Base-by-base conservation (phyloP, 805 yeast species). In the Ogataea salicorniae region DNA sequence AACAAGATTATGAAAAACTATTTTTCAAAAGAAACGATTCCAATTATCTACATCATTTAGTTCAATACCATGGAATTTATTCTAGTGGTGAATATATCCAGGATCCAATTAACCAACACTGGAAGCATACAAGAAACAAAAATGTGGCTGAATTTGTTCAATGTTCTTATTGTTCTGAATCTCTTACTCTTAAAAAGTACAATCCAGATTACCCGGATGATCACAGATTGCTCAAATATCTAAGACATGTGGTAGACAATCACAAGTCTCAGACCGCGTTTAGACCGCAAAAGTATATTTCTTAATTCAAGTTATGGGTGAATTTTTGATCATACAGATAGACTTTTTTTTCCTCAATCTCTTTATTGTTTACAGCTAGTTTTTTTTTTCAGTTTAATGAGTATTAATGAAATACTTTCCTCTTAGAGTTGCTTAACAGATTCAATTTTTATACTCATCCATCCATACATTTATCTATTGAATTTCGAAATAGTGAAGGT, bases 61-160 rank as follows among this genome's bases (percentile, higher is more conserved):
- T 61, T 33, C 66, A 63, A 45, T 61, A 54, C 41, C 68, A 64
- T 46, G 68, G 68, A 5, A 57, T 64, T 13, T 60, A 58, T 39
- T 61, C 68, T 6, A 57, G 60, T 41, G 67, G 66, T 9, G 54
- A 56, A 17, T 43, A 46, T 8, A 60, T 63, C 7, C 53, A 53
- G 16, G 59, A 56, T 5, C 67, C 68, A 2, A 39, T 43, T 15
- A 43, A 48, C 11, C 41, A 53, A n/a, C 59, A 56, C 6, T 55
- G 64, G 61, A 58, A 50, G 8, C 37, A 40, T 4, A 46, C 55
- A 9, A 42, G 43, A 23, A 38, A 45, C 22, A 41, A 39, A 14
- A 34, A 47, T 31, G 52, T 55, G 6, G 49, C 53, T 15, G 62
- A 61, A 40, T 60, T 61, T 42, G 57, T 56, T 31, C 53, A 55